These are phyloP conservation scores for Pogostemon cablin DNA, from an alignment of 257 asterid species.

Conservation along the genomic window DNA sequence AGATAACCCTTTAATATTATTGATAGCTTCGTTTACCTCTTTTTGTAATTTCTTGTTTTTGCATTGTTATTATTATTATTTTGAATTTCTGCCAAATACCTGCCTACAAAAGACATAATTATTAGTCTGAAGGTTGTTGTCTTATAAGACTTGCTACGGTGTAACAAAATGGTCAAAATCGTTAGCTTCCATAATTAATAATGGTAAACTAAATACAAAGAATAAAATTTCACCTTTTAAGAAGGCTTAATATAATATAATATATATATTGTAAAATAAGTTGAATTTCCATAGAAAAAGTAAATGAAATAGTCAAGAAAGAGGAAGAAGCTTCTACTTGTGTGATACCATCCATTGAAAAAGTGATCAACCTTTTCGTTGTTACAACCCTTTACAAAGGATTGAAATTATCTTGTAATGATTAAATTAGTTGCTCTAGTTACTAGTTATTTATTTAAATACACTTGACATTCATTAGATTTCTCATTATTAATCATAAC, in stretches of 20 bases:
- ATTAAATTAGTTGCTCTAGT: too few species aligned
- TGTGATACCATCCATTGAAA: not conserved
- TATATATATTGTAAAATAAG: not conserved
- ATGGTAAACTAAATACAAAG: too few species aligned
- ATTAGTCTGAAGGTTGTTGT: not conserved
- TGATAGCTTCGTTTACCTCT: conserved; percentile 36
- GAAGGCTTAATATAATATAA: too few species aligned
- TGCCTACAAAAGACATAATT: not conserved
- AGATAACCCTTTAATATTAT: not conserved
- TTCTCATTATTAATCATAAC: too few species aligned
- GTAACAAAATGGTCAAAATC: too few species aligned
- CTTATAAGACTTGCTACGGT: too few species aligned
- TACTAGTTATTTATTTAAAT: too few species aligned
- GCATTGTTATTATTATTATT: not conserved
- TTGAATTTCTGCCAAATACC: not conserved
- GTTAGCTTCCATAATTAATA: too few species aligned
- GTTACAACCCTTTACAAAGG: too few species aligned
- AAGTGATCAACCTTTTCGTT: not conserved
- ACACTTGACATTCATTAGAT: too few species aligned
- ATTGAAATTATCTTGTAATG: too few species aligned
- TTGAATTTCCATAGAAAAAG: conserved; percentile 2
- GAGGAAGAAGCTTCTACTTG: conserved; percentile 19
- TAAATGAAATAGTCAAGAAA: not conserved
- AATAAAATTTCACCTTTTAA: too few species aligned
- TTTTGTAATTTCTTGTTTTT: conserved; percentile 1